These are phyloP conservation scores for Cladophialophora carrionii DNA, from an alignment of 2,329 filamentous ascomycete genomes.

Conservation along the genomic window DNA sequence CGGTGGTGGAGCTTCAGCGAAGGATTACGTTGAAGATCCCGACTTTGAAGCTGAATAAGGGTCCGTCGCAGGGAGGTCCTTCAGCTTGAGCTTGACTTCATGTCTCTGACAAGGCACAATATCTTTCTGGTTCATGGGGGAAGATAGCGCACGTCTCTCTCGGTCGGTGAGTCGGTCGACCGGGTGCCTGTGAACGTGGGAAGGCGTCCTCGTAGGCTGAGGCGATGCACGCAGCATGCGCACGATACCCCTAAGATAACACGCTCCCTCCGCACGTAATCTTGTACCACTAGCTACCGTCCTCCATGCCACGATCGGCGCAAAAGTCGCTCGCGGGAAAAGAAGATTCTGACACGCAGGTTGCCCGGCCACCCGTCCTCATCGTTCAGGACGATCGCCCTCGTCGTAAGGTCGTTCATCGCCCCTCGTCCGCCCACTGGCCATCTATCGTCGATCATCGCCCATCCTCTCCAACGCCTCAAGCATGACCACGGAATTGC, in stretches of 20 bases:
- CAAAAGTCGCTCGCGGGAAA: neutral
- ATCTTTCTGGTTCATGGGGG: neutral
- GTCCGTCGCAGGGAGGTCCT: constrained; percentile 1
- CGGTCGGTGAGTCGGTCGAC: neutral
- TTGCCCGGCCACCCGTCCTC: neutral
- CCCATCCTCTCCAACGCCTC: constrained; percentile 55
- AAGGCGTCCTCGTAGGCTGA: neutral
- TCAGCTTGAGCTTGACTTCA: constrained; percentile 1
- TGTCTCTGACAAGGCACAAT: neutral
- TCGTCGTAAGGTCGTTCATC: neutral
- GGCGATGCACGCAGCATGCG: neutral
- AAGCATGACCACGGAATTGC: constrained; percentile 98
- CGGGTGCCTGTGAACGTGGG: neutral
- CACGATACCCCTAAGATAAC: neutral
- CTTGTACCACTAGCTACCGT: neutral
- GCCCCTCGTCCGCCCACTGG: neutral
- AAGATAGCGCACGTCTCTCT: neutral
- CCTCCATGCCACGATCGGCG: neutral
- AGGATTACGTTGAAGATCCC: constrained; percentile 16
- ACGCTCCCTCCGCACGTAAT: neutral
- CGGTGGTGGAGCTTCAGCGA: neutral
- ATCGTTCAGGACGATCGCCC: neutral
- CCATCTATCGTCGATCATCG: constrained; percentile 32
- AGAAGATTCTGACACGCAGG: neutral
- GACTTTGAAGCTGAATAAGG: constrained; percentile 3